Conservation (phyloP, 371 early-diverging fungal species). For the Fennellomyces sp. region DNA sequence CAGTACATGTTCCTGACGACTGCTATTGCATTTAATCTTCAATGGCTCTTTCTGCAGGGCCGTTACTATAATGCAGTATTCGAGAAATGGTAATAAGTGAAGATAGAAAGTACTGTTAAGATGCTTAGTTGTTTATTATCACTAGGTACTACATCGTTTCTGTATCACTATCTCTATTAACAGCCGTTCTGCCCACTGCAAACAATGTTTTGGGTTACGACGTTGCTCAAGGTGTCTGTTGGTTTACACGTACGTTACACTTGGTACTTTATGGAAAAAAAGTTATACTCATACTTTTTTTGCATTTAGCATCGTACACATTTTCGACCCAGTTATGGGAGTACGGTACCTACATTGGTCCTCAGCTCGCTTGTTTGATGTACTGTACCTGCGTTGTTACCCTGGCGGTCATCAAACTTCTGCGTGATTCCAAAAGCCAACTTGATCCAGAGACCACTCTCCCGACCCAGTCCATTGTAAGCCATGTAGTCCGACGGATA, state of each 20-base stretch:
- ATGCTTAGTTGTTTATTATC: neutral
- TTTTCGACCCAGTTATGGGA: slow-evolving; percentile 19
- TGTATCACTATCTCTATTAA: slow-evolving; percentile 10
- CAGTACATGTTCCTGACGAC: slow-evolving; percentile 23
- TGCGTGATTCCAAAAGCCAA: slow-evolving; percentile 7
- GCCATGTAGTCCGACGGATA: slow-evolving; percentile 28
- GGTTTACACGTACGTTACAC: slow-evolving; percentile 21
- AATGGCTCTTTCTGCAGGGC: slow-evolving; percentile 24
- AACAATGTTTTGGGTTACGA: slow-evolving; percentile 16
- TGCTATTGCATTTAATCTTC: slow-evolving; percentile 32
- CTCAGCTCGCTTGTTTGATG: slow-evolving; percentile 14
- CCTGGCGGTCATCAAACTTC: slow-evolving; percentile 13
- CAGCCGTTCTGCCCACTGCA: slow-evolving; percentile 16
- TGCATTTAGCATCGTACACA: slow-evolving; percentile 18
- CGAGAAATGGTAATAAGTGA: slow-evolving; percentile 23
- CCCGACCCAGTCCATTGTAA: slow-evolving; percentile 5
- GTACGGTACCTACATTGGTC: slow-evolving; percentile 19
- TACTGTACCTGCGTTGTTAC: slow-evolving; percentile 19
- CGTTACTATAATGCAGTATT: slow-evolving; percentile 22
- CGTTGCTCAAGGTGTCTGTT: slow-evolving; percentile 22
- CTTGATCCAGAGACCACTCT: slow-evolving; percentile 8
- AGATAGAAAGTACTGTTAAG: neutral
- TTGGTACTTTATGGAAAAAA: neutral
- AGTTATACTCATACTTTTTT: neutral
- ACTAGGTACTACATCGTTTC: slow-evolving; percentile 25